Base-by-base conservation (phyloP, 345 rosid genomes). In the Heritiera fomes region DNA sequence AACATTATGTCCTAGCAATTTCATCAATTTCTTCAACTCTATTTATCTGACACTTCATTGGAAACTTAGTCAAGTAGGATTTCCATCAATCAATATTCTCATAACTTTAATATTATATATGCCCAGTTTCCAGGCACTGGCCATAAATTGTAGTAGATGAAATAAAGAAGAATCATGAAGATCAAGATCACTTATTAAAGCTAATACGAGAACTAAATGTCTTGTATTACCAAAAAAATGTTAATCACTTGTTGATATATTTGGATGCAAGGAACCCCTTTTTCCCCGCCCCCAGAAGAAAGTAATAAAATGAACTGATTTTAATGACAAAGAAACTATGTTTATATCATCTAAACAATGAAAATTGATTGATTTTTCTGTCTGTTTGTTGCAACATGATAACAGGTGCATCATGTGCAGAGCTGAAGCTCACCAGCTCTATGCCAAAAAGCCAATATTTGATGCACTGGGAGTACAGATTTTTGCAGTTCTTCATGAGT, bases 401-500 rank as follows among this genome's bases (percentile, higher is more conserved):
- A 74, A 61, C 85, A 91, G 93, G 82, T 90, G 93, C 80, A 87
- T 90, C 80, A 91, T 87, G 93, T 90, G 95, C 85, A 77, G 93
- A 86, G 93, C 92, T n/a, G 95, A 90, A 84, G 93, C 92, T 43
- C 86, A 90, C 81, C 92, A 87, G 75, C 87, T 87, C 50, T 91
- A 88, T 75, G 84, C 87, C 8, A 88, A 85, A 75, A 90, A 88
- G 55, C 89, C 93, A 50, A 75, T 90, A 73, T 91, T 91, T 34
- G 93, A 91, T 71, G 90, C 89, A 62, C 80, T 91, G 45, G 91
- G 93, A 68, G 59, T 88, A 71, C 91, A 85, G 79, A 83, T 90
- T 46, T 43, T 82, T 62, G 92, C 93, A 18, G 85, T 91, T 83
- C 90, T 91, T 61, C 95, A 90, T 50, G 92, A 91, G 73, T 85